phyloP scores from a whole-genome alignment of 176 grass and related monocot genomes.

The Aegilops bicornis region DNA sequence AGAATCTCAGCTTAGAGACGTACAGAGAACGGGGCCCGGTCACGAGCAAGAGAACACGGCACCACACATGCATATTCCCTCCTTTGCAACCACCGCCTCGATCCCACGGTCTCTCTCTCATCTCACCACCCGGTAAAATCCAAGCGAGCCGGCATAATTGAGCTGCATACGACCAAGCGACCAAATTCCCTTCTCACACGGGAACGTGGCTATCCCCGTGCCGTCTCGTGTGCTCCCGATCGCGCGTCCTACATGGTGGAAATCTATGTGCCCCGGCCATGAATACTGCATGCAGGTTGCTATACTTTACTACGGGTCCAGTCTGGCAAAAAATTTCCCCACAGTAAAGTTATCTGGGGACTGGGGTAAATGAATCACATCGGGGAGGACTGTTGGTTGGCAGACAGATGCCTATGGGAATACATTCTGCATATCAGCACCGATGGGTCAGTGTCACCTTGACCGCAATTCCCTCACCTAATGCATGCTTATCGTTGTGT shows the following conservation, averaged over 20 bases:
- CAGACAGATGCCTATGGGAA: too few species aligned
- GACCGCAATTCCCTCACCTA: not conserved
- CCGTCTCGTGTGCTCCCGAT: not conserved
- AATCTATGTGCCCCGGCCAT: not conserved
- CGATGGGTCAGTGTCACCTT: too few species aligned
- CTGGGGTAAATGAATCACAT: not conserved
- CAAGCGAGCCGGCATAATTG: slow-evolving; percentile 19
- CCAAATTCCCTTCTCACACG: slow-evolving; percentile 36
- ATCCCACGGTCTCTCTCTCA: not conserved
- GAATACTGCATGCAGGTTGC: too few species aligned
- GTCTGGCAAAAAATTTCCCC: too few species aligned
- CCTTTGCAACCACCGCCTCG: not conserved
- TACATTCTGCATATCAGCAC: too few species aligned
- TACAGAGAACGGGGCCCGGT: not conserved
- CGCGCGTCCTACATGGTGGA: not conserved
- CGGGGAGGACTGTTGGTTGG: not conserved
- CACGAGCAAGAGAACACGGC: not conserved
- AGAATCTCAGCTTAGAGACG: slow-evolving; percentile 37
- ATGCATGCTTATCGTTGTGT: not conserved
- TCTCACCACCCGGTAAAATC: slow-evolving; percentile 23
- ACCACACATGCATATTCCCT: slow-evolving; percentile 12
- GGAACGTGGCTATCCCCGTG: not conserved
- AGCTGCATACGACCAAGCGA: slow-evolving; percentile 22
- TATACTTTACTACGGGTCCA: too few species aligned
- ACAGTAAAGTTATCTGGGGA: not conserved